Percentiles rank a stretch among this genome's conserved stretches.
Evolutionary conservation across 1,284 basidiomycete genomes (phyloP).

Genomic region (Ceratobasidium theobromae): DNA sequence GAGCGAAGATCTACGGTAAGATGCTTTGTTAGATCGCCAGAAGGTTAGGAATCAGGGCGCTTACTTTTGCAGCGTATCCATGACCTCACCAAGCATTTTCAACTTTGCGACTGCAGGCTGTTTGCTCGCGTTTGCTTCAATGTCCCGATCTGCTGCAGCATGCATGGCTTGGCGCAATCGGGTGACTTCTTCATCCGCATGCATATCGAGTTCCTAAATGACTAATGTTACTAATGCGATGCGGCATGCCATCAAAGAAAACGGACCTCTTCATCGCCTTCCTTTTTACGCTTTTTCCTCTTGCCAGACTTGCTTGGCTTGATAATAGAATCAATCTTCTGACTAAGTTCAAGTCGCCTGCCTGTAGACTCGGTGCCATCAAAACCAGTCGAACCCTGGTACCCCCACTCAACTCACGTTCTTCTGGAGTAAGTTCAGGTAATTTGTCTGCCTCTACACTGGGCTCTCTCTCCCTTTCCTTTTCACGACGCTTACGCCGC

Average conservation of each 20-base stretch:
- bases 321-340: conserved; percentile 81
- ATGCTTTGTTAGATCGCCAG: conserved; percentile 23
- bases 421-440: conserved; percentile 62
- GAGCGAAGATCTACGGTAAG: conserved; percentile 68
- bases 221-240: conserved; percentile 41
- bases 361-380: conserved; percentile 47
- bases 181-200: conserved; percentile 90
- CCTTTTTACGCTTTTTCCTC: conserved; percentile 69
- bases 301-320: conserved; percentile 72
- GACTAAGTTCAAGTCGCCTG: conserved; percentile 62
- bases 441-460: conserved; percentile 39
- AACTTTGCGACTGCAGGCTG: conserved; percentile 88
- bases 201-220: conserved; percentile 66
- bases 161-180: conserved; percentile 85
- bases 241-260: not conserved
- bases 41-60: conserved; percentile 42
- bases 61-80: conserved; percentile 93
- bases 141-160: conserved; percentile 82
- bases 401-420: conserved; percentile 55
- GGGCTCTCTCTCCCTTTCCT: conserved; percentile 52
- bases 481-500: conserved; percentile 52
- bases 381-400: conserved; percentile 36
- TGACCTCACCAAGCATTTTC: conserved; percentile 80
- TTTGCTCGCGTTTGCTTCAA: conserved; percentile 76
- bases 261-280: conserved; percentile 60